Evolutionary conservation across 225 moss, liverwort and hornwort species (phyloP), one percentile per base, ranked within the genome.

Genomic region (Physcomitrellopsis africana): DNA sequence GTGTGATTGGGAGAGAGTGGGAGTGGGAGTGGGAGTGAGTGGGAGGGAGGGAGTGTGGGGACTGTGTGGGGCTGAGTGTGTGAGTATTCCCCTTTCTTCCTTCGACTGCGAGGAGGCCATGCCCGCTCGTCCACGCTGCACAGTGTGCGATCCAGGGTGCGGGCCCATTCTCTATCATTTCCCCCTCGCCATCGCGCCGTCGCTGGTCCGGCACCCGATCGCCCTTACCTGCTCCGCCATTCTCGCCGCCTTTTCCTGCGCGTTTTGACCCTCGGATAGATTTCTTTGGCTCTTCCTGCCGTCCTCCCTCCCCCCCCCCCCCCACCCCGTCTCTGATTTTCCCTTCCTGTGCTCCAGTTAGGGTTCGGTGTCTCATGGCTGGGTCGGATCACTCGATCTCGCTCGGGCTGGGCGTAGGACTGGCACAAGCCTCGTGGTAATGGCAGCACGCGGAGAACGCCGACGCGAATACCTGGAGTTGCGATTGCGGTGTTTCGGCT

Each of bases 191-290:
- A 1, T 62, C 37, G 37, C 61, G 9, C 19, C 9, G 1, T 15
- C 69, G 5, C 76, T 69, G 11, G 14, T n/a, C 43, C 43, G 0
- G 11, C 24, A 8, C 43, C 20, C 43, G 51, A 10, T 63, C 64
- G 24, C 10, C 54, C 23, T 23, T 26, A 23, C 43, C 69, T 26
- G 0, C 8, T 19, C 19, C 62, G 20, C 13, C 4, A 8, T 11
- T 12, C 10, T 11, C 42, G 32, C 49, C 67, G 10, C 0, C 49
- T 67, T 27, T 72, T 44, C 24, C 60, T 51, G 73, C 67, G 60
- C 60, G 14, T 79, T 73, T 68, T 37, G 79, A 60, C 15, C 11
- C 24, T 3, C 18, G 22, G 72, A 56, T 32, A 24, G 9, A 3
- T 18, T 11, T 26, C 12, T 51, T 67, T 60, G 60, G 43, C 22